These are phyloP conservation scores for Aspergillus sergii DNA, from an alignment of 2,329 filamentous ascomycete genomes.

Conservation along the genomic window DNA sequence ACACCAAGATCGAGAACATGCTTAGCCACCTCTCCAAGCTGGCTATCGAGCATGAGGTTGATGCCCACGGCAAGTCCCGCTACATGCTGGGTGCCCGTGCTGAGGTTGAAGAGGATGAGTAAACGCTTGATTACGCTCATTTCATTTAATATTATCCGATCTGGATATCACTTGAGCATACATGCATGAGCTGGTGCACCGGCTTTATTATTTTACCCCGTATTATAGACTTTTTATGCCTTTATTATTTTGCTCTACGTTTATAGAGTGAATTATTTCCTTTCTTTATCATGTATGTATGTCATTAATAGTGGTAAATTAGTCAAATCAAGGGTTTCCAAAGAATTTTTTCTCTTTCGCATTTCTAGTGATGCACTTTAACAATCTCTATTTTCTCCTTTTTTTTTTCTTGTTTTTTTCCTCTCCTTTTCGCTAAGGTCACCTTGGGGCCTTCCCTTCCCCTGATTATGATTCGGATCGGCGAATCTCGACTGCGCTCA, in stretches of 20 bases:
- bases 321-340: slow-evolving; percentile 35
- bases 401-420: background rate
- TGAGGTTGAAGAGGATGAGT: slow-evolving; percentile 50
- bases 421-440: background rate
- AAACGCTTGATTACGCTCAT: slow-evolving; percentile 30
- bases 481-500: background rate
- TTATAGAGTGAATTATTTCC: slow-evolving; percentile 36
- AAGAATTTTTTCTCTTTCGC: slow-evolving; percentile 4
- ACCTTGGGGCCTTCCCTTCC: background rate
- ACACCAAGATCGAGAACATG: slow-evolving; percentile 58
- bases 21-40: slow-evolving; percentile 55
- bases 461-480: slow-evolving; percentile 1
- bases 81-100: slow-evolving; percentile 47
- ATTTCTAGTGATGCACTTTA: background rate
- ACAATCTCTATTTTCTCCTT: background rate
- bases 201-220: slow-evolving; percentile 30
- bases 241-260: slow-evolving; percentile 34
- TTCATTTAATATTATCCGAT: slow-evolving; percentile 27
- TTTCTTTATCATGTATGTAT: slow-evolving; percentile 46
- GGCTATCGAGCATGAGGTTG: slow-evolving; percentile 53
- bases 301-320: slow-evolving; percentile 45
- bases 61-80: slow-evolving; percentile 48
- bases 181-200: slow-evolving; percentile 33
- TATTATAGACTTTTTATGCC: slow-evolving; percentile 44
- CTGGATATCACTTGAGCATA: slow-evolving; percentile 40